Evolutionary conservation across 768 basidiomycete species (phyloP), one percentile per base, ranked within the genome.

Genomic region (Tylopilus balloui): DNA sequence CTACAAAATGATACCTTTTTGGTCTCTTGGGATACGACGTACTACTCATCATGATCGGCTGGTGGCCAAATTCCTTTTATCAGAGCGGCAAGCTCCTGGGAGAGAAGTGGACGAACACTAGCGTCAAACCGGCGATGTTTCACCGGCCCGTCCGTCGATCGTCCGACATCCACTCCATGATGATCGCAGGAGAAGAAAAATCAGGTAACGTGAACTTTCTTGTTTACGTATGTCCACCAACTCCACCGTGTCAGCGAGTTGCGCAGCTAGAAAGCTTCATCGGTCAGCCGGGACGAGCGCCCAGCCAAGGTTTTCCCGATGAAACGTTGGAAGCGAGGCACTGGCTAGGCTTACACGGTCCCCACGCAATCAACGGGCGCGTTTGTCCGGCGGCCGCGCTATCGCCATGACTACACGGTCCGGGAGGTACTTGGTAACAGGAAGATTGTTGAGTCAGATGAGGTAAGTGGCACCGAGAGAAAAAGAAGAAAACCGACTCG

Each of bases 21-120:
- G 19, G 45, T 28, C 42, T 53, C 36, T 57, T 55, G 57, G 32
- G 29, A 21, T 13, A 34, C 31, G 12, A n/a, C n/a, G n/a, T n/a
- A n/a, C n/a, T 32, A 15, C n/a, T n/a, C n/a, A n/a, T n/a, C n/a
- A n/a, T n/a, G 31, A 32, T 34, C 32, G n/a, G 7, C 32, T 17
- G n/a, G 32, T 34, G n/a, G 3, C 6, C 10, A 34, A n/a, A 34
- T 34, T 34, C 7, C 32, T 17, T 34, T 17, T 7, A 15, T 17
- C 6, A 17, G 15, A 9, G 9, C 19, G 34, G 17, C 17, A 35
- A 6, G 19, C 17, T 1, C 11, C 28, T 9, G 28, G 8, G 24
- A 25, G 24, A 25, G 24, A 25, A 28, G 28, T 28, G 28, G 28
- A 28, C 10, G 10, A 10, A 28, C 24, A 8, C 24, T 25, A 4